Percentiles rank a stretch among this genome's conserved stretches.
These are phyloP conservation scores for Paraphoma chrysanthemicola DNA, from an alignment of 2,329 filamentous ascomycete genomes.

Conservation along the genomic window DNA sequence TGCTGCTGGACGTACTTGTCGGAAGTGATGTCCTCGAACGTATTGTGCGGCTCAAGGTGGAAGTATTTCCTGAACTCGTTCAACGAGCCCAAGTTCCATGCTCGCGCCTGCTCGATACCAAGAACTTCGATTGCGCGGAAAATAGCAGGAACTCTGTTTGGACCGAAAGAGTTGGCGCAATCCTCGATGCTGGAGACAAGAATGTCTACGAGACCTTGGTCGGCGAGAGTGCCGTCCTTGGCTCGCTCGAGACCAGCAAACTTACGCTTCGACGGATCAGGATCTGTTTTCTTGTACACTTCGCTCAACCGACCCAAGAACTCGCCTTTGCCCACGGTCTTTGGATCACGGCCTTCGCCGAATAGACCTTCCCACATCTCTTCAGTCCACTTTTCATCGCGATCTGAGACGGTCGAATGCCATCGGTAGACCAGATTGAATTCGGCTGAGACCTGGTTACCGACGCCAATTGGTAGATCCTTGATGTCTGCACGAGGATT, in stretches of 20 bases:
- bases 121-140: slow-evolving; percentile 80
- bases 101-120: slow-evolving; percentile 77
- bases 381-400: slow-evolving; percentile 82
- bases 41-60: slow-evolving; percentile 75
- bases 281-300: slow-evolving; percentile 66
- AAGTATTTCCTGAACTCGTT: slow-evolving; percentile 90
- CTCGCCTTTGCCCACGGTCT: slow-evolving; percentile 63
- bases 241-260: slow-evolving; percentile 73
- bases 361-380: slow-evolving; percentile 53
- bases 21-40: slow-evolving; percentile 83
- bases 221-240: slow-evolving; percentile 71
- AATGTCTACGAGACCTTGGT: slow-evolving; percentile 78
- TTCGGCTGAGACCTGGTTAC: slow-evolving; percentile 84
- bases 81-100: slow-evolving; percentile 78
- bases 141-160: slow-evolving; percentile 74
- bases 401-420: slow-evolving; percentile 79
- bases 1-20: slow-evolving; percentile 73
- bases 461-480: slow-evolving; percentile 71
- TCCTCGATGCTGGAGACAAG: slow-evolving; percentile 76
- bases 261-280: slow-evolving; percentile 71
- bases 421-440: slow-evolving; percentile 90
- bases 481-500: slow-evolving; percentile 75
- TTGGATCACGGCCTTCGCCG: slow-evolving; percentile 58
- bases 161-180: slow-evolving; percentile 66
- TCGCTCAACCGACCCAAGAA: slow-evolving; percentile 69